phyloP scores from a whole-genome alignment of 2,329 filamentous ascomycete species.

The Rosellinia necatrix region DNA sequence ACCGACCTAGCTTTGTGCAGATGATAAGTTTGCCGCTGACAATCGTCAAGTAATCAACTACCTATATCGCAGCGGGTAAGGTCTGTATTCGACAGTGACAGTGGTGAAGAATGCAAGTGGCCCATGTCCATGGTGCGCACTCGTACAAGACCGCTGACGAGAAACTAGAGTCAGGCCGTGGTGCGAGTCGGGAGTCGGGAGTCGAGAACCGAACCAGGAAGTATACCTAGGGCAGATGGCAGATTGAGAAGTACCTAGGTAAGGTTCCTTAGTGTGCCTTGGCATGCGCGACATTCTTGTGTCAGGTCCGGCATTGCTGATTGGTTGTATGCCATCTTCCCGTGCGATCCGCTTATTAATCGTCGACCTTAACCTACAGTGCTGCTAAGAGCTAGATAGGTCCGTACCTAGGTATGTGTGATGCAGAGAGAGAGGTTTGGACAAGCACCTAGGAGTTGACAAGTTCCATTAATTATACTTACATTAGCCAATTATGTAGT shows the following conservation, averaged over 20 bases:
- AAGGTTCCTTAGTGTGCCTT: constrained; percentile 13
- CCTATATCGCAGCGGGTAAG: background rate
- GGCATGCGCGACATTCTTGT: constrained; percentile 24
- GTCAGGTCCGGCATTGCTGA: constrained; percentile 10
- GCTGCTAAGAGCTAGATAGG: no score
- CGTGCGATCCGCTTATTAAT: constrained; percentile 8
- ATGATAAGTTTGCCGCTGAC: background rate
- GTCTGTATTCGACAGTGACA: background rate
- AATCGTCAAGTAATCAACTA: background rate
- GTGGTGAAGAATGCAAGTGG: no score
- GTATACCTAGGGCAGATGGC: no score
- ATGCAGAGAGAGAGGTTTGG: no score
- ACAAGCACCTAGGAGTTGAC: no score
- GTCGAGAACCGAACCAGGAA: background rate
- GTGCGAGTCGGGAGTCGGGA: background rate
- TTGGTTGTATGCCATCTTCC: constrained; percentile 7
- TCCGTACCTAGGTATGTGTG: no score
- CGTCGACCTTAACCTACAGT: no score
- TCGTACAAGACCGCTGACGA: background rate
- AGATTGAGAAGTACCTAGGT: no score
- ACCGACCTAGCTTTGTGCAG: background rate
- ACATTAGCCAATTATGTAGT: no score
- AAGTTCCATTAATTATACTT: no score
- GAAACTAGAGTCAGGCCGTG: no score
- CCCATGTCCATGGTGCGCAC: background rate